These are phyloP conservation scores for Trichothecium roseum DNA, from an alignment of 2,329 filamentous ascomycete species.

Conservation along the genomic window DNA sequence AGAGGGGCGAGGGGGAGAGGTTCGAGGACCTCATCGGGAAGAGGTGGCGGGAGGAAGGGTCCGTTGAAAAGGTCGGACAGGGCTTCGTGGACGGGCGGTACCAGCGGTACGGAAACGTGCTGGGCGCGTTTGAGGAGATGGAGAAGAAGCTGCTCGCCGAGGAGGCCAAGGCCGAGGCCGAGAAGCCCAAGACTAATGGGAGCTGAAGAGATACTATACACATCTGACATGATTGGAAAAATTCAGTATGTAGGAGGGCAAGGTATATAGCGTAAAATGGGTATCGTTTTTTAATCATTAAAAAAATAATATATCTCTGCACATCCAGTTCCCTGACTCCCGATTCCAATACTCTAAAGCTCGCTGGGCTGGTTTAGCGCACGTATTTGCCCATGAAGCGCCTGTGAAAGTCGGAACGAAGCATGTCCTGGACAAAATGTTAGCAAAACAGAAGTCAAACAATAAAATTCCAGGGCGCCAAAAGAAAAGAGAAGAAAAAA, in stretches of 20 bases:
- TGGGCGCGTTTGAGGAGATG: slow-evolving; percentile 68
- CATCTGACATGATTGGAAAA: no score
- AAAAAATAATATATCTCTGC: slow-evolving; percentile 11
- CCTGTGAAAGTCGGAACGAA: slow-evolving; percentile 95
- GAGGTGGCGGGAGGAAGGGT: slow-evolving; percentile 77
- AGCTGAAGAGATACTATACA: no score
- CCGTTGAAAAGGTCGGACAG: slow-evolving; percentile 71
- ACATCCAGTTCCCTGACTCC: no score
- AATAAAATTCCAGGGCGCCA: neutral
- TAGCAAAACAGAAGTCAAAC: neutral
- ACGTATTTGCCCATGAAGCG: slow-evolving; percentile 79
- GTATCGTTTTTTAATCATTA: slow-evolving; percentile 15
- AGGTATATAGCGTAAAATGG: slow-evolving; percentile 8
- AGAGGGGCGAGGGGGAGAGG: slow-evolving; percentile 55
- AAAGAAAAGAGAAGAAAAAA: slow-evolving; percentile 2
- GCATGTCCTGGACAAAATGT: slow-evolving; percentile 53
- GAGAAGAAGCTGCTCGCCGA: slow-evolving; percentile 52
- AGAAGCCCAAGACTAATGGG: neutral
- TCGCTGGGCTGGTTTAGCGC: no score
- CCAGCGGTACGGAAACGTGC: slow-evolving; percentile 64
- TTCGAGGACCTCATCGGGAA: slow-evolving; percentile 82
- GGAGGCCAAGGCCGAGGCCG: slow-evolving; percentile 10
- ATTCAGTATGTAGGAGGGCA: no score
- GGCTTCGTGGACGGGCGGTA: slow-evolving; percentile 71
- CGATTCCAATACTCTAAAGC: no score